Evolutionary conservation across 345 rosid genomes (phyloP).

Genomic region (Passiflora organensis): DNA sequence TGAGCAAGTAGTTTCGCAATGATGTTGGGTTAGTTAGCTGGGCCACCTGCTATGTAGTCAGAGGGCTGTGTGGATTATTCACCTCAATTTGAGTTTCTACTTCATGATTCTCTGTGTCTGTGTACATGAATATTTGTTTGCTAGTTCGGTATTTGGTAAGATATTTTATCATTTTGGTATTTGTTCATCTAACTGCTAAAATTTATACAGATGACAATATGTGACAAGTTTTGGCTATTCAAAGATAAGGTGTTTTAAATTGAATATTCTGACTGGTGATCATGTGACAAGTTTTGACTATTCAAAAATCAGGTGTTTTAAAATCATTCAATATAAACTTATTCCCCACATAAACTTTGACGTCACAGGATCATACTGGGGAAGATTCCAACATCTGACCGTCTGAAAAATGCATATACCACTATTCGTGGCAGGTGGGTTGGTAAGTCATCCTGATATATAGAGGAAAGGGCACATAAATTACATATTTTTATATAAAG

Average conservation of each 20-base stretch:
- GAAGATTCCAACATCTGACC: constrained; percentile 83
- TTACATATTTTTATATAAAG: too few relatives aligned
- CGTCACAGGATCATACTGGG: constrained; percentile 96
- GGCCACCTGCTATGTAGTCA: too few relatives aligned
- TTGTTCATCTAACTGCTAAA: not conserved
- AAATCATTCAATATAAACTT: constrained; percentile 15
- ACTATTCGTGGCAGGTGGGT: constrained; percentile 88
- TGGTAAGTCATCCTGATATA: constrained; percentile 56
- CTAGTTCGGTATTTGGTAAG: not conserved
- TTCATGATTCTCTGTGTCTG: too few relatives aligned
- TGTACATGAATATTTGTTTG: not conserved
- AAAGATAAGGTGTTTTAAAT: not conserved
- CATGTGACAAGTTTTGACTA: not conserved
- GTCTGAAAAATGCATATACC: constrained; percentile 84
- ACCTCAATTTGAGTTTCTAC: too few relatives aligned
- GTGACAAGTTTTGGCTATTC: not conserved
- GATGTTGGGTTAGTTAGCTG: too few relatives aligned
- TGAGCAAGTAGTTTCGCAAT: too few relatives aligned
- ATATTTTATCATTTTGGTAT: not conserved
- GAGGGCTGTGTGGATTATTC: too few relatives aligned
- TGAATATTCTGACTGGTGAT: not conserved
- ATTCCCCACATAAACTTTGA: constrained; percentile 28
- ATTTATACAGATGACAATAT: not conserved
- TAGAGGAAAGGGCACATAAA: constrained; percentile 12
- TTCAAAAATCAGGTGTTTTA: not conserved